Percentiles rank a stretch among this genome's conserved stretches.
These are phyloP conservation scores for Parachaetomium inaequale DNA, from an alignment of 495 filamentous ascomycete species.

Conservation along the genomic window DNA sequence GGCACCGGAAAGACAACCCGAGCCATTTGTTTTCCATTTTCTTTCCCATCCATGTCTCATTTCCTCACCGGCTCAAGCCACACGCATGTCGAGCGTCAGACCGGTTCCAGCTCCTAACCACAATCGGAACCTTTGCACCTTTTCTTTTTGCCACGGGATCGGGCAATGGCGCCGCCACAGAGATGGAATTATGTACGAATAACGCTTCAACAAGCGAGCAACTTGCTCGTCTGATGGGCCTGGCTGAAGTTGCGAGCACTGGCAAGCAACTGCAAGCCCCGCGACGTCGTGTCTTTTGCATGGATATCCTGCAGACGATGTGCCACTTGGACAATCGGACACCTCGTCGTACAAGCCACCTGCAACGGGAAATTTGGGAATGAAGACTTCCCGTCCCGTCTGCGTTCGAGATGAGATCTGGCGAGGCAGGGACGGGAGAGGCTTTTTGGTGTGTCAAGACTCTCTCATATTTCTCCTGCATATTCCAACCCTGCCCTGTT, in stretches of 20 bases:
- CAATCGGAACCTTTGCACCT: not conserved
- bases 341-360: not conserved
- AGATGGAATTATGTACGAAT: not conserved
- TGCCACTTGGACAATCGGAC: not conserved
- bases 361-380: not conserved
- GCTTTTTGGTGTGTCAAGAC: constrained; percentile 1
- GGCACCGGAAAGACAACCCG: not conserved
- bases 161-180: not conserved
- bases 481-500: not conserved
- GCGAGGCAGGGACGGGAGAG: not conserved
- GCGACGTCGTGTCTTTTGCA: not conserved
- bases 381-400: constrained; percentile 1
- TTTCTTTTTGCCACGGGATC: not conserved
- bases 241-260: not conserved
- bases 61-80: constrained; percentile 14
- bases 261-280: not conserved
- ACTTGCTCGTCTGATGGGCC: not conserved
- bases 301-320: not conserved
- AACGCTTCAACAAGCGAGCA: not conserved
- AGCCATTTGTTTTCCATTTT: constrained; percentile 1
- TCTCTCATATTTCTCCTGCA: not conserved
- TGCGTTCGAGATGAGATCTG: constrained; percentile 1
- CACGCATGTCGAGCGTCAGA: not conserved
- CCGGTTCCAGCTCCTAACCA: not conserved
- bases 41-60: not conserved